Conservation (phyloP, 2,329 filamentous ascomycete genomes). For the Penicillium concentricum region DNA sequence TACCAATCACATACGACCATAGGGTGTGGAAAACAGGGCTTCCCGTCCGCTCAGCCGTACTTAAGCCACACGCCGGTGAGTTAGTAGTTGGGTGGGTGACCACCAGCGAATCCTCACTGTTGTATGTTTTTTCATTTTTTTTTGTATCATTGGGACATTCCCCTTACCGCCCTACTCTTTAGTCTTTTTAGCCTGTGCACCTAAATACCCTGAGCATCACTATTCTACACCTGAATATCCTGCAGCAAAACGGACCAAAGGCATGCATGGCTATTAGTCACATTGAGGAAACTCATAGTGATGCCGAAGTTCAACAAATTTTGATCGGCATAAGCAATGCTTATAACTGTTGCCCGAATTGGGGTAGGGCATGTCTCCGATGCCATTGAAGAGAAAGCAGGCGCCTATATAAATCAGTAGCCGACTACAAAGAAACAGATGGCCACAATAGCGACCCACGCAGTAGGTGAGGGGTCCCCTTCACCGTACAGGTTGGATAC, state of each 20-base stretch:
- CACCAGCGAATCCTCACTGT: too few relatives aligned
- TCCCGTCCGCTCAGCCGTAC: too few relatives aligned
- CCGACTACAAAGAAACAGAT: conserved; percentile 25
- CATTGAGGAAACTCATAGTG: conserved; percentile 18
- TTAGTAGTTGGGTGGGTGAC: too few relatives aligned
- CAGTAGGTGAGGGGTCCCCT: conserved; percentile 12
- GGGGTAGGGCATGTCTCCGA: conserved; percentile 24
- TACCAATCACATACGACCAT: too few relatives aligned
- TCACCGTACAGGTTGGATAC: conserved; percentile 10
- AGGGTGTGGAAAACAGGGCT: too few relatives aligned
- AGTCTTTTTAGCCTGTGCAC: too few relatives aligned
- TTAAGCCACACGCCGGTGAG: too few relatives aligned
- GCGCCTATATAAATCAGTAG: conserved; percentile 23
- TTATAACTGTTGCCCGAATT: conserved; percentile 18
- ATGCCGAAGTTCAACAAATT: conserved; percentile 25
- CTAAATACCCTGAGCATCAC: too few relatives aligned
- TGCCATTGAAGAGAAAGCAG: conserved; percentile 19
- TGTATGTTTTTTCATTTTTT: too few relatives aligned
- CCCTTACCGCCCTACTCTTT: not conserved
- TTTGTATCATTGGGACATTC: too few relatives aligned
- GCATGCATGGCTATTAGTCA: conserved; percentile 17
- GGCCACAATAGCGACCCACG: conserved; percentile 21
- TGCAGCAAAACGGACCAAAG: conserved; percentile 19
- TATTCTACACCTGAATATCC: conserved; percentile 1
- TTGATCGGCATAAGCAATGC: conserved; percentile 22